A percentile compares a stretch with the other conserved stretches of the same genome.
phyloP scores from a whole-genome alignment of 2,329 filamentous ascomycete genomes.

The Xylaria sp. region DNA sequence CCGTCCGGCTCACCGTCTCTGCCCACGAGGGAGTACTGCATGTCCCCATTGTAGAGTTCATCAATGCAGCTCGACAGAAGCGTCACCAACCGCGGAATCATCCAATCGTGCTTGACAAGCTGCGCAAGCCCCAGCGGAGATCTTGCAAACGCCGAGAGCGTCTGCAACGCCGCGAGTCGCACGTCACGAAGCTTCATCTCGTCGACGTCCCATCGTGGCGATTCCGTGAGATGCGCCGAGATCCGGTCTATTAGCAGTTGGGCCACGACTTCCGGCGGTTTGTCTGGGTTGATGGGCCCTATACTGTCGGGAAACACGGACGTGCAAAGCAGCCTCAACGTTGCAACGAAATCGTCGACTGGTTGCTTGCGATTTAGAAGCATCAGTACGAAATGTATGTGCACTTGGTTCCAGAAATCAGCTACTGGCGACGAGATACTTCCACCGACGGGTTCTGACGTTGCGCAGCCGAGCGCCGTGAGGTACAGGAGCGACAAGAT shows the following conservation, averaged over 20 bases:
- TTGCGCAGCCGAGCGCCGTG: conserved; percentile 69
- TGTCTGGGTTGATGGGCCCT: conserved; percentile 68
- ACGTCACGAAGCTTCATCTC: conserved; percentile 56
- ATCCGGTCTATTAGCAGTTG: conserved; percentile 69
- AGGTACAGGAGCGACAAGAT: conserved; percentile 75
- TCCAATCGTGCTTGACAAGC: conserved; percentile 74
- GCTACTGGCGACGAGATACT: conserved; percentile 48
- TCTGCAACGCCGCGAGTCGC: conserved; percentile 61
- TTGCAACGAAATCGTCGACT: conserved; percentile 69
- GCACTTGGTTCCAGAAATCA: conserved; percentile 75
- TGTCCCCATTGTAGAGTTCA: conserved; percentile 73
- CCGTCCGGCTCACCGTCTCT: conserved; percentile 37
- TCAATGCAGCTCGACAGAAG: conserved; percentile 74
- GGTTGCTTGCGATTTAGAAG: conserved; percentile 76
- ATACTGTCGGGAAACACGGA: conserved; percentile 73
- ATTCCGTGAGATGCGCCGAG: conserved; percentile 70
- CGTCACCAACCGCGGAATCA: conserved; percentile 79
- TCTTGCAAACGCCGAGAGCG: conserved; percentile 69
- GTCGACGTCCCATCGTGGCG: conserved; percentile 57
- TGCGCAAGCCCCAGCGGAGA: conserved; percentile 72
- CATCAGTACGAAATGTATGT: conserved; percentile 73
- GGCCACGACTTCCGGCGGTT: conserved; percentile 58
- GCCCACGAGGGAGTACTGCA: conserved; percentile 50
- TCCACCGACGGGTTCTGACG: conserved; percentile 46
- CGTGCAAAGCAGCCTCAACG: conserved; percentile 73